Conservation (phyloP, 2,329 filamentous ascomycete genomes). For the Botrytis elliptica region DNA sequence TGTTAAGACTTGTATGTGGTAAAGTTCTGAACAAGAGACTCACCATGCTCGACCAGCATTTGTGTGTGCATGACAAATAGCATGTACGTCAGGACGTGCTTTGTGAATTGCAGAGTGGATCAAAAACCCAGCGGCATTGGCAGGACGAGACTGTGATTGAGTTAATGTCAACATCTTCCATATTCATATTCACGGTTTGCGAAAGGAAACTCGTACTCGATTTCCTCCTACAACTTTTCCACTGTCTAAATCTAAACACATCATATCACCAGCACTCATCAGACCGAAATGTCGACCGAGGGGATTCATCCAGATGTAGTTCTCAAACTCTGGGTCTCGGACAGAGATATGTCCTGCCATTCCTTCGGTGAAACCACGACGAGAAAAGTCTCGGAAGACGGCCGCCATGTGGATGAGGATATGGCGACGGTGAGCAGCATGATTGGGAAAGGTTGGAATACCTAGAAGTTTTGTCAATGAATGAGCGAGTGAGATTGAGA, state of each 20-base stretch:
- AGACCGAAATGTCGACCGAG: constrained; percentile 64
- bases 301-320: constrained; percentile 69
- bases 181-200: too few relatives aligned
- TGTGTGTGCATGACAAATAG: constrained; percentile 69
- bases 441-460: constrained; percentile 55
- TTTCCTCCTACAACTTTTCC: constrained; percentile 66
- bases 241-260: constrained; percentile 58
- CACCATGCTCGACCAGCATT: constrained; percentile 51
- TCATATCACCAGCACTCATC: constrained; percentile 64
- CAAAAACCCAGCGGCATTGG: constrained; percentile 66
- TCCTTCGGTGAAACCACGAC: constrained; percentile 65
- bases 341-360: constrained; percentile 68
- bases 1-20: background rate
- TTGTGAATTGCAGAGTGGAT: constrained; percentile 70
- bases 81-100: constrained; percentile 62
- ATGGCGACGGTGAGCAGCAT: constrained; percentile 59
- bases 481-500: background rate
- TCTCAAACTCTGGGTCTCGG: constrained; percentile 60
- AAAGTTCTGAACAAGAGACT: background rate
- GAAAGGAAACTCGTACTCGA: constrained; percentile 34
- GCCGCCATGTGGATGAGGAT: constrained; percentile 65
- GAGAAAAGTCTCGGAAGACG: constrained; percentile 66
- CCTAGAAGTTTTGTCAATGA: constrained; percentile 39
- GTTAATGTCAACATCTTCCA: background rate
- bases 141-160: constrained; percentile 46